Percentiles rank a stretch among this genome's conserved stretches.
These are phyloP conservation scores for Tranzscheliella williamsii DNA, from an alignment of 1,284 basidiomycete genomes.

Conservation along the genomic window DNA sequence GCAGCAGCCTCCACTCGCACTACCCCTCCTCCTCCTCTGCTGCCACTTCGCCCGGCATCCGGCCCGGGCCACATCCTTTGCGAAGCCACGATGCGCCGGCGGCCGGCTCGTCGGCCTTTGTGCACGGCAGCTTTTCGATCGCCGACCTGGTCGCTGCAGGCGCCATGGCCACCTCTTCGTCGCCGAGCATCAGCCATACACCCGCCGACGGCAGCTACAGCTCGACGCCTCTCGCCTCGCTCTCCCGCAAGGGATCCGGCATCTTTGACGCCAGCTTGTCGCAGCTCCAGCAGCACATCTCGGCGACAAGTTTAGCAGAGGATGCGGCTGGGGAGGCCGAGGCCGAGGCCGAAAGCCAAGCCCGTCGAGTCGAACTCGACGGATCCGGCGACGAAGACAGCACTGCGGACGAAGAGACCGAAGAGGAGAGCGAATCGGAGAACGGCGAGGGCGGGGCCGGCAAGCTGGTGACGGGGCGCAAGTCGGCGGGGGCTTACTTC, in stretches of 20 bases:
- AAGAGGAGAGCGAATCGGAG: constrained; percentile 1
- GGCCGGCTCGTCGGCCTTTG: constrained; percentile 13
- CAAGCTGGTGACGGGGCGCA: constrained; percentile 13
- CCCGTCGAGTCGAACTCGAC: not conserved
- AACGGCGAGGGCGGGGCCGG: constrained; percentile 1
- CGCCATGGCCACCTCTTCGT: constrained; percentile 21
- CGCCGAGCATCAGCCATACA: constrained; percentile 13
- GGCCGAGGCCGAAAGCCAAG: constrained; percentile 16
- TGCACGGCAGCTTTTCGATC: constrained; percentile 49
- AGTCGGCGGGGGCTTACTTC: constrained; percentile 42
- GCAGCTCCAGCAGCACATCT: constrained; percentile 11
- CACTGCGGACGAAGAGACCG: constrained; percentile 8
- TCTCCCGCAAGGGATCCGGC: constrained; percentile 29
- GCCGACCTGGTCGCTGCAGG: constrained; percentile 54
- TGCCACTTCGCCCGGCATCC: not conserved
- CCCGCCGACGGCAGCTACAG: constrained; percentile 19
- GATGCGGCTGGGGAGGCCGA: constrained; percentile 23
- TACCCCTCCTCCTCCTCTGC: constrained; percentile 16
- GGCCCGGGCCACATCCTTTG: constrained; percentile 23
- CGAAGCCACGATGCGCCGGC: not conserved
- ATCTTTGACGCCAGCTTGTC: constrained; percentile 16
- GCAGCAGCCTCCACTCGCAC: constrained; percentile 4
- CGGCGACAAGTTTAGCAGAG: constrained; percentile 8
- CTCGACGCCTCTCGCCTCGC: constrained; percentile 20
- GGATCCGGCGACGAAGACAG: constrained; percentile 2